Evolutionary conservation across 2,329 filamentous ascomycete species (phyloP), one percentile per base, ranked within the genome.

Genomic region (Fonsecaea erecta): DNA sequence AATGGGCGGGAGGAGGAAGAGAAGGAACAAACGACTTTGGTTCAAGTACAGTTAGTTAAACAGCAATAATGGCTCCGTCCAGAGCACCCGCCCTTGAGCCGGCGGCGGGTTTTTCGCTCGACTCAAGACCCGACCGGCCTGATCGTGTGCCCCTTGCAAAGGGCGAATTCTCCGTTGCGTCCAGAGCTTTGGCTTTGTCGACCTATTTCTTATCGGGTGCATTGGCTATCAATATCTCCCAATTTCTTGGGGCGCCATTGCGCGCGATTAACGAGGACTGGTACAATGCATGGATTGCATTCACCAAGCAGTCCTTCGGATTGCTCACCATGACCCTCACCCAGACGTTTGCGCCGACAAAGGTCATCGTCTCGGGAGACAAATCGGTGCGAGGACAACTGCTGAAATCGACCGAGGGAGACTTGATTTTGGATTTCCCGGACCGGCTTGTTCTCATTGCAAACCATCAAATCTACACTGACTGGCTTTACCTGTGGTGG

Each of bases 401-500:
- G 60, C 83, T 82, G 67, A 83, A 88, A 68, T 89, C 87, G 5
- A 77, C 83, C 2, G 90, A 93, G 73, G 92, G 92, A 14, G 85
- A 87, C 60, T 84, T 96, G 37, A 83, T 92, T 73, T 93, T 91
- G 75, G 83, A 86, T 69, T 96, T 96, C 70, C 91, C 92, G 0
- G 89, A 95, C 74, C 86, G 92, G 55, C 81, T 96, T 74, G 85
- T 96, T 28, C 81, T 96, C 78, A 91, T 96, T 76, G 92, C 92
- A 28, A 96, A 96, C 75, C 92, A 96, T 74, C 91, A 95, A 79
- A 88, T 96, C 59, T 96, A 96, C 75, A 94, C 92, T 8, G 92
- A 96, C 78, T 96, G 92, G 92, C 79, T 96, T 8, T 96, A 96
- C 75, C 85, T 96, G 7, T 96, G 92, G 92, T 96, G 92, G 92